A percentile compares a stretch with the other conserved stretches of the same genome.
These are phyloP conservation scores for Penicillium sp. DNA, from an alignment of 2,329 filamentous ascomycete species.

Conservation along the genomic window DNA sequence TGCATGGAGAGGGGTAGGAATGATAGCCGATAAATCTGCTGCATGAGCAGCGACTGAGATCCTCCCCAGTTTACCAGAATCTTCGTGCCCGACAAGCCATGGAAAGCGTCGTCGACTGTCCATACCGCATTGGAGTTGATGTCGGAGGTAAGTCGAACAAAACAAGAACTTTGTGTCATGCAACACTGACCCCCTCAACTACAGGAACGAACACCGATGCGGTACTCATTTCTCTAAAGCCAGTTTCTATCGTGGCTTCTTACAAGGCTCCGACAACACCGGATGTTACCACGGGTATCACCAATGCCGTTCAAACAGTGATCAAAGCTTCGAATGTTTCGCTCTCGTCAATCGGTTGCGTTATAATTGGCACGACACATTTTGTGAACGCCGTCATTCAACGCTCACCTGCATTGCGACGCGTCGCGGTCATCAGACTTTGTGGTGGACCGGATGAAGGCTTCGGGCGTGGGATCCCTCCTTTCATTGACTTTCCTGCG, in stretches of 20 bases:
- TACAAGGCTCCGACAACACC: conserved; percentile 47
- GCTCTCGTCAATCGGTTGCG: conserved; percentile 45
- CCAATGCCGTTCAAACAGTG: conserved; percentile 37
- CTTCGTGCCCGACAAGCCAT: background rate
- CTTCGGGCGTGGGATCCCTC: conserved; percentile 33
- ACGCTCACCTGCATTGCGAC: conserved; percentile 44
- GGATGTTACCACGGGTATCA: conserved; percentile 49
- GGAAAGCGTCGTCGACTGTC: background rate
- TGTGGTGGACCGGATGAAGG: conserved; percentile 54
- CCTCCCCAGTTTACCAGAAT: background rate
- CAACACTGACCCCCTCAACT: background rate
- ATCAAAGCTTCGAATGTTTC: conserved; percentile 11
- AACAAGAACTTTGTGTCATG: background rate
- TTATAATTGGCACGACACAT: conserved; percentile 59
- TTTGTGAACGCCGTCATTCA: conserved; percentile 57
- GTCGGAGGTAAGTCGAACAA: conserved; percentile 19
- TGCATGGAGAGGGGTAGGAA: background rate
- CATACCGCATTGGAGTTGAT: conserved; percentile 24
- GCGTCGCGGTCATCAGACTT: conserved; percentile 54
- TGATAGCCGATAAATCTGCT: background rate
- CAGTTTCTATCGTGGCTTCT: conserved; percentile 32
- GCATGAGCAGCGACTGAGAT: background rate
- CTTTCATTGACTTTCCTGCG: conserved; percentile 11
- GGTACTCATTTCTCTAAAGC: conserved; percentile 32
- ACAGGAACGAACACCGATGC: conserved; percentile 45